phyloP scores from a whole-genome alignment of 176 grass and related monocot species.

The Triticum aestivum region DNA sequence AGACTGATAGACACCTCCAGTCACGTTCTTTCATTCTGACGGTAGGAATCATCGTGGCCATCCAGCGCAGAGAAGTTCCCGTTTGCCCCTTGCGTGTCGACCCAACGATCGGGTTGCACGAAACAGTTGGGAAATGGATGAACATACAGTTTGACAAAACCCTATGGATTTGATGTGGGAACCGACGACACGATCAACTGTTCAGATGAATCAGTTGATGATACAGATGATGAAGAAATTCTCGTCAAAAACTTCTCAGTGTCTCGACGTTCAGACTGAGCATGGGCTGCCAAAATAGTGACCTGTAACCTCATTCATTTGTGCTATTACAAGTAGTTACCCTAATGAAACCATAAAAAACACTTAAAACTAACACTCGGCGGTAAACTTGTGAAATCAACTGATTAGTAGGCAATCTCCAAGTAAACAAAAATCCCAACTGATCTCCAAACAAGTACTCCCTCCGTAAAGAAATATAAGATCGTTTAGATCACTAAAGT shows the following conservation, averaged over 20 bases:
- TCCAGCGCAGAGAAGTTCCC: not conserved
- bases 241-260: not conserved
- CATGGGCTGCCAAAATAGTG: not conserved
- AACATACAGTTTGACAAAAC: not conserved
- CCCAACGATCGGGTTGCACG: not conserved
- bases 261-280: not conserved
- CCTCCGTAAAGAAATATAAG: no score
- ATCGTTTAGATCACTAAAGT: no score
- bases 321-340: not conserved
- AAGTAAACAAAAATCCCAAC: not conserved
- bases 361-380: not conserved
- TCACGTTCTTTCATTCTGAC: conserved; percentile 8
- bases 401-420: not conserved
- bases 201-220: conserved; percentile 6
- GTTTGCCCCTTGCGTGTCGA: not conserved
- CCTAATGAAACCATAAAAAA: not conserved
- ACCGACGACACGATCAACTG: conserved; percentile 6
- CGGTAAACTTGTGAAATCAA: not conserved
- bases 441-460: not conserved
- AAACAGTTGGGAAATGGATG: not conserved
- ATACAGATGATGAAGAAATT: not conserved
- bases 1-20: not conserved
- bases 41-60: not conserved
- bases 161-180: not conserved
- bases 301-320: not conserved